These are phyloP conservation scores for Pestalotiopsis sp. DNA, from an alignment of 2,329 filamentous ascomycete genomes.

Conservation along the genomic window DNA sequence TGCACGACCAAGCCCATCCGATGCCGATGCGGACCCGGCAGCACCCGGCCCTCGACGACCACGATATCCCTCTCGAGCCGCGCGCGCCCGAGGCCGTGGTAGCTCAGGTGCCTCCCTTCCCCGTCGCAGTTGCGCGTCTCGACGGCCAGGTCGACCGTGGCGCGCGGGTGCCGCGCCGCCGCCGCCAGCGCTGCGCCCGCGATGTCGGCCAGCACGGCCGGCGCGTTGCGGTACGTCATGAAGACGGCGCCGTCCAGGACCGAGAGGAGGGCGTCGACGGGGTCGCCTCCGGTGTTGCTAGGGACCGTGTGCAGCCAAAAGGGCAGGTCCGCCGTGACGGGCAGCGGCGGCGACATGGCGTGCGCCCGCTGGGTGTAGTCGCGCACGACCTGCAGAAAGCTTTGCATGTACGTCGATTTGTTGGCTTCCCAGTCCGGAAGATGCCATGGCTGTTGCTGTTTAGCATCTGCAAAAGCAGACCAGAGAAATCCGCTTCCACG, in stretches of 20 bases:
- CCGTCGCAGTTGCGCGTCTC: neutral
- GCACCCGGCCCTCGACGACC: neutral
- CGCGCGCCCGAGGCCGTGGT: neutral
- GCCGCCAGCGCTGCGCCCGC: neutral
- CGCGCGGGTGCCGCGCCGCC: neutral
- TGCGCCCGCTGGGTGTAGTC: neutral
- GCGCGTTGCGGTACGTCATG: conserved; percentile 6
- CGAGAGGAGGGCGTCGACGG: neutral
- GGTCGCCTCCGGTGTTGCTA: neutral
- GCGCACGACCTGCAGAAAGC: neutral
- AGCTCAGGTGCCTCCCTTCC: neutral
- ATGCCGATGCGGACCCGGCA: neutral
- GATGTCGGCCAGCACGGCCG: neutral
- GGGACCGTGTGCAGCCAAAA: conserved; percentile 1
- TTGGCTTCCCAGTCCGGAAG: neutral
- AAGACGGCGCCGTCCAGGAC: conserved; percentile 2
- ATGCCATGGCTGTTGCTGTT: neutral
- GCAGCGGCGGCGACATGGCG: neutral
- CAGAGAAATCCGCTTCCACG: neutral
- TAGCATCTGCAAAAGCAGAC: neutral
- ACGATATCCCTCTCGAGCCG: neutral
- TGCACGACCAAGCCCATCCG: neutral
- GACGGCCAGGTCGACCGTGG: neutral
- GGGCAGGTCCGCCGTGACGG: conserved; percentile 1
- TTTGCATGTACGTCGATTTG: neutral